These are phyloP conservation scores for Mariannaea elegans DNA, from an alignment of 2,329 filamentous ascomycete genomes.

Conservation along the genomic window DNA sequence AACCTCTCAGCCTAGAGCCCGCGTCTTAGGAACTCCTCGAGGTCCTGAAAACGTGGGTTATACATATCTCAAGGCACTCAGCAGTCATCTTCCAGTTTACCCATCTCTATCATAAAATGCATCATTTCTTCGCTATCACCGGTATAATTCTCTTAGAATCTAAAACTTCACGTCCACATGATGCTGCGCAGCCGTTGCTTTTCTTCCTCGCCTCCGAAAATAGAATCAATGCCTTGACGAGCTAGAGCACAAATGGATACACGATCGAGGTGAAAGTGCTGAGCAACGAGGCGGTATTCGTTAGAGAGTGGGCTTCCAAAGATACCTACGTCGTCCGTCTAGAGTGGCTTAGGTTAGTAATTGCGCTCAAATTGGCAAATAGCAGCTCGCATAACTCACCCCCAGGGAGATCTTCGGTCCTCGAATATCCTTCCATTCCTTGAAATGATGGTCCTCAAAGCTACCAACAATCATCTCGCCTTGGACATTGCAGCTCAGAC, in stretches of 20 bases:
- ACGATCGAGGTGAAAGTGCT: slow-evolving; percentile 70
- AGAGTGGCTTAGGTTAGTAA: slow-evolving; percentile 12
- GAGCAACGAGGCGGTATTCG: slow-evolving; percentile 77
- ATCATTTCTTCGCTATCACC: too few species aligned
- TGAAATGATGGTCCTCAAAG: slow-evolving; percentile 78
- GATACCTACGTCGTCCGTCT: slow-evolving; percentile 87
- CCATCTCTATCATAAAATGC: too few species aligned
- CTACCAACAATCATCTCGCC: slow-evolving; percentile 76
- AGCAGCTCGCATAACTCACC: slow-evolving; percentile 58
- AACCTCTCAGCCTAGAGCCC: too few species aligned
- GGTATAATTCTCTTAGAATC: too few species aligned
- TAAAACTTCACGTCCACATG: slow-evolving; percentile 54
- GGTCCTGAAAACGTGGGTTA: too few species aligned
- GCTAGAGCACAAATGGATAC: slow-evolving; percentile 62
- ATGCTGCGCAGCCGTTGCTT: slow-evolving; percentile 62
- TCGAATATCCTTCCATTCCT: slow-evolving; percentile 70
- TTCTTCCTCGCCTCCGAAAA: slow-evolving; percentile 72
- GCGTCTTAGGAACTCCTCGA: too few species aligned
- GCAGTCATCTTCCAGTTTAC: too few species aligned
- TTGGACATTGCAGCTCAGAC: slow-evolving; percentile 82
- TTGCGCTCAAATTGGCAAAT: too few species aligned
- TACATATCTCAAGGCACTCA: too few species aligned
- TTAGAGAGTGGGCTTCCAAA: slow-evolving; percentile 81
- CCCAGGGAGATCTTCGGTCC: slow-evolving; percentile 71
- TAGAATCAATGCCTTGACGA: slow-evolving; percentile 68